These are phyloP conservation scores for Trichodelitschia bisporula DNA, from an alignment of 495 filamentous ascomycete species.

Conservation along the genomic window DNA sequence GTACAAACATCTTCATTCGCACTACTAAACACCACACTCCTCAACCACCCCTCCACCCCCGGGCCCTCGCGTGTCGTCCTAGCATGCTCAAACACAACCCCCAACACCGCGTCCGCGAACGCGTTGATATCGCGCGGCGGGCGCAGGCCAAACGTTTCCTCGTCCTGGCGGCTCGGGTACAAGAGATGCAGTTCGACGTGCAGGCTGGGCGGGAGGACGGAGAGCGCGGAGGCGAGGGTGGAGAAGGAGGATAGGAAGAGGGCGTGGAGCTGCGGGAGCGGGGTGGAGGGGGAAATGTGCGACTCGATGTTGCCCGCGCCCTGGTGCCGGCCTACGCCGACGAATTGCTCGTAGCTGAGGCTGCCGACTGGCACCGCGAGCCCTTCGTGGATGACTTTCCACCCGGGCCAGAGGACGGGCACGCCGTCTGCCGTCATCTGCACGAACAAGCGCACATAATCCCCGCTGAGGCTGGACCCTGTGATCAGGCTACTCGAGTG, in stretches of 20 bases:
- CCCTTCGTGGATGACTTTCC: constrained; percentile 55
- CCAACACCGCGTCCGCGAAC: constrained; percentile 62
- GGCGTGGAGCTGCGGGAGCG: constrained; percentile 40
- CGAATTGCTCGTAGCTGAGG: constrained; percentile 50
- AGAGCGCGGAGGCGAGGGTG: constrained; percentile 48
- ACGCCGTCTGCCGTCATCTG: constrained; percentile 72
- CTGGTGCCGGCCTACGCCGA: constrained; percentile 31
- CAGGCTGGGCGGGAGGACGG: constrained; percentile 45
- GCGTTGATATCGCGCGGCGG: constrained; percentile 64
- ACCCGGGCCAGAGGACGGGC: constrained; percentile 65
- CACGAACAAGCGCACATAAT: constrained; percentile 76
- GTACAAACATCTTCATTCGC: constrained; percentile 78
- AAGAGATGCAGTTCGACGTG: constrained; percentile 72
- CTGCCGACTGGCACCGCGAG: constrained; percentile 58
- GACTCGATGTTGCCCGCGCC: constrained; percentile 22
- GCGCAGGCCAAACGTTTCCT: constrained; percentile 36
- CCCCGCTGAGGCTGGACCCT: constrained; percentile 79
- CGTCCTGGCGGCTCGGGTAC: constrained; percentile 52
- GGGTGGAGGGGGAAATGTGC: constrained; percentile 20
- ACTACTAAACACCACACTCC: constrained; percentile 77
- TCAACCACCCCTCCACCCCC: constrained; percentile 22
- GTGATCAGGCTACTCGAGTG: constrained; percentile 72
- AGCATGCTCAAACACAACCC: constrained; percentile 77
- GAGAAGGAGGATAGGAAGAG: constrained; percentile 49
- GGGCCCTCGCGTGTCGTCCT: constrained; percentile 36